phyloP scores from a whole-genome alignment of 306 rosid genomes.

The Lablab purpureus region DNA sequence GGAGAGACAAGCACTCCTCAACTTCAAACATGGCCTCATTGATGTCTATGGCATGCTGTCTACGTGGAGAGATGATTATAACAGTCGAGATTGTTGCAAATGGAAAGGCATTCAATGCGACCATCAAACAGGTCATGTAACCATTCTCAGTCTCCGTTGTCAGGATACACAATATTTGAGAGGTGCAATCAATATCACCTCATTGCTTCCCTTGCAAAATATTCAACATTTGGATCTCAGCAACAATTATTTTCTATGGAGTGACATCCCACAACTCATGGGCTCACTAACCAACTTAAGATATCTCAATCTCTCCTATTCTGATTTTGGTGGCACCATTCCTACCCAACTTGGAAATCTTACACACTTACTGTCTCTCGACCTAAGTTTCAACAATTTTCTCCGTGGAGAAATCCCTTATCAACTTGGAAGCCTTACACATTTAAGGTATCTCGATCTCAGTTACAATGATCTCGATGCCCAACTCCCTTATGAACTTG shows the following conservation, averaged over 20 bases:
- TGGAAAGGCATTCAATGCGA: too few species aligned
- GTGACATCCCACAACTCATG: neutral
- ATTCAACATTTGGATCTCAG: too few species aligned
- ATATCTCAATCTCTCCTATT: conserved; percentile 28
- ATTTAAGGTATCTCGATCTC: neutral
- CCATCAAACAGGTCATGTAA: too few species aligned
- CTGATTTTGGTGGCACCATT: neutral
- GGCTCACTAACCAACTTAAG: neutral
- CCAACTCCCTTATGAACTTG: conserved; percentile 2
- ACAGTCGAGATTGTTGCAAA: neutral
- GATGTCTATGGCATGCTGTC: too few species aligned
- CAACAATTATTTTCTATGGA: too few species aligned
- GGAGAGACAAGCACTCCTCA: too few species aligned
- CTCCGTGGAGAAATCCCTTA: neutral
- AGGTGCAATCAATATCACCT: too few species aligned
- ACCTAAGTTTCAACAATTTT: neutral
- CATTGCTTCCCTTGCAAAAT: neutral
- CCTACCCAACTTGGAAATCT: conserved; percentile 14
- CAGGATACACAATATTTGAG: too few species aligned
- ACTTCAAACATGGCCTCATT: too few species aligned
- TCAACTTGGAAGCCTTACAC: neutral
- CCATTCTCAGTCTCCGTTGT: too few species aligned
- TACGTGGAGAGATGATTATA: too few species aligned
- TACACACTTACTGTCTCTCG: neutral
- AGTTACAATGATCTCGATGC: neutral